These are phyloP conservation scores for Debaryomyces psychrophilus DNA, from an alignment of 1,139 yeast species.

Conservation along the genomic window DNA sequence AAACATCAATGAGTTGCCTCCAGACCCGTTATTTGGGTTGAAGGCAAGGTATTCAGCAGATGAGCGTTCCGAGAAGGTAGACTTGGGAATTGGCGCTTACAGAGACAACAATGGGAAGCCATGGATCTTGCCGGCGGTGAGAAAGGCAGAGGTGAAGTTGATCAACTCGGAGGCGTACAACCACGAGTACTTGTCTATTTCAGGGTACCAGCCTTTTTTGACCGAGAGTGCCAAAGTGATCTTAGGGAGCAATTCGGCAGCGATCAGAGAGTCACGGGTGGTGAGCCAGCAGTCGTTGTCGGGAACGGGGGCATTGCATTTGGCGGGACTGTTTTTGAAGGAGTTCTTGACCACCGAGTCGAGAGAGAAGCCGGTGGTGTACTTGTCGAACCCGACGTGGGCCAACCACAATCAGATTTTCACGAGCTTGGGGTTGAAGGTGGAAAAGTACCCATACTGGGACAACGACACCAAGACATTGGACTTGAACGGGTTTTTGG, in stretches of 20 bases:
- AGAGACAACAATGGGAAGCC: slow-evolving; percentile 93
- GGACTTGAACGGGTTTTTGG: slow-evolving; percentile 69
- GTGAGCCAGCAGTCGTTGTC: slow-evolving; percentile 85
- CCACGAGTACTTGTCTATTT: slow-evolving; percentile 89
- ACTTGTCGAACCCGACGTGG: slow-evolving; percentile 93
- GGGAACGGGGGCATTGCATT: slow-evolving; percentile 95
- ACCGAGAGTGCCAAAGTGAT: slow-evolving; percentile 77
- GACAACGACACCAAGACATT: slow-evolving; percentile 61
- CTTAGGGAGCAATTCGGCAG: slow-evolving; percentile 66
- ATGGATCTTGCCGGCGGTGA: slow-evolving; percentile 89
- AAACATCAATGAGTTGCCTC: slow-evolving; percentile 62
- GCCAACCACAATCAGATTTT: slow-evolving; percentile 90
- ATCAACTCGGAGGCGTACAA: slow-evolving; percentile 61
- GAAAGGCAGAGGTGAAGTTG: slow-evolving; percentile 64
- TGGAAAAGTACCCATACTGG: slow-evolving; percentile 79
- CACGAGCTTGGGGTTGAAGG: slow-evolving; percentile 62
- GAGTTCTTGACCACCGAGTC: slow-evolving; percentile 51
- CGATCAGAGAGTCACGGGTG: slow-evolving; percentile 56
- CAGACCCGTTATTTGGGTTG: slow-evolving; percentile 82
- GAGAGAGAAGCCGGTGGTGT: slow-evolving; percentile 53
- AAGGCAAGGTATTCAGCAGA: slow-evolving; percentile 75
- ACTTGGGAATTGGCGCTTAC: slow-evolving; percentile 95
- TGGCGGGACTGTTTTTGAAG: slow-evolving; percentile 76
- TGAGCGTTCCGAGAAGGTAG: slow-evolving; percentile 69
- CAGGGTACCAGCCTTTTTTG: slow-evolving; percentile 74